A percentile compares a stretch with the other conserved stretches of the same genome.
These are phyloP conservation scores for Phytophthora hibernalis DNA, from an alignment of 352 stramenopile genomes.

Conservation along the genomic window DNA sequence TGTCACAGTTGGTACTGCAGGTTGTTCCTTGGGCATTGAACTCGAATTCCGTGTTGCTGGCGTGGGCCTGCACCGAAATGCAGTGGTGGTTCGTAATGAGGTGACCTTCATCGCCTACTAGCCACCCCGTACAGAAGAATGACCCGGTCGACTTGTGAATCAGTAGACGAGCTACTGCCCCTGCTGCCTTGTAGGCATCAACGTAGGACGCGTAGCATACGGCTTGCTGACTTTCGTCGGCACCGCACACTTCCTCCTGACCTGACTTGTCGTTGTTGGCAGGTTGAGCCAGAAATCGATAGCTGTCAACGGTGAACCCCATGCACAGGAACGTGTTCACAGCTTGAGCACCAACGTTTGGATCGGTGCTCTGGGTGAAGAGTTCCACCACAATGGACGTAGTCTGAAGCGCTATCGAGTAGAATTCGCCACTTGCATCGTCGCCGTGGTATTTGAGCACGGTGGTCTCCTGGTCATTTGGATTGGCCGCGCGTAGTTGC, in stretches of 20 bases:
- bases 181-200: conserved; percentile 29
- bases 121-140: conserved; percentile 79
- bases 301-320: conserved; percentile 60
- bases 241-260: conserved; percentile 64
- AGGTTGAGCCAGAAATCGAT: conserved; percentile 45
- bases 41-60: conserved; percentile 67
- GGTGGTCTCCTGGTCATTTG: conserved; percentile 32
- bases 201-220: conserved; percentile 46
- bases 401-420: conserved; percentile 43
- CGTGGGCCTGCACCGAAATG: conserved; percentile 57
- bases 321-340: conserved; percentile 42
- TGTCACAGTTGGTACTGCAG: conserved; percentile 52
- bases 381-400: conserved; percentile 59
- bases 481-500: conserved; percentile 44
- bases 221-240: conserved; percentile 68
- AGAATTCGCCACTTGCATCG: conserved; percentile 41
- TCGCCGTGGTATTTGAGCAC: conserved; percentile 47
- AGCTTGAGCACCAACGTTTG: conserved; percentile 26
- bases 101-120: conserved; percentile 77
- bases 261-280: conserved; percentile 27
- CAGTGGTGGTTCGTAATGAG: conserved; percentile 85
- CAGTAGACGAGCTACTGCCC: conserved; percentile 63
- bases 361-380: conserved; percentile 36
- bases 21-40: conserved; percentile 57
- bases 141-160: conserved; percentile 66